Evolutionary conservation across 495 filamentous ascomycete species (phyloP).

Genomic region (Hypoxylon rickii): DNA sequence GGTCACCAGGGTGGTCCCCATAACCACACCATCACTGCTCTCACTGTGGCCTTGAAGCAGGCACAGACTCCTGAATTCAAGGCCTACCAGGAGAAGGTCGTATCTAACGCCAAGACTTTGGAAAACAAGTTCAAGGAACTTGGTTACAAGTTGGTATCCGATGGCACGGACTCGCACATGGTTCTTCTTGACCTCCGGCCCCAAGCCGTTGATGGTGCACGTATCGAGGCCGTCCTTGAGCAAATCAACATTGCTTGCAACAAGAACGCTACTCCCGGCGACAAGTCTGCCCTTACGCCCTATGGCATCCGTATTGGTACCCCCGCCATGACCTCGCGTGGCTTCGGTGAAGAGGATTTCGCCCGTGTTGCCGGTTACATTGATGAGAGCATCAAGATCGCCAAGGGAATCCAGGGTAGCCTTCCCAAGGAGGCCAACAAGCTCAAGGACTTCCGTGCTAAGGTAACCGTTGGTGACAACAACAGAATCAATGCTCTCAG

Average conservation of each 20-base stretch:
- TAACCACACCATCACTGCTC: conserved; percentile 99
- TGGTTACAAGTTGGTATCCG: conserved; percentile 90
- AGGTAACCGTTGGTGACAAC: conserved; percentile 77
- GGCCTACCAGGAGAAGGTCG: conserved; percentile 90
- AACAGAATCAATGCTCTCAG: conserved; percentile 78
- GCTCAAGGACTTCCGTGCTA: conserved; percentile 98
- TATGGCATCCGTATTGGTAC: conserved; percentile 94
- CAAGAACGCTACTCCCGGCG: conserved; percentile 98
- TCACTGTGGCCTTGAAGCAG: conserved; percentile 96
- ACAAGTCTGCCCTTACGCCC: conserved; percentile 95
- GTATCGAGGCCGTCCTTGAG: conserved; percentile 95
- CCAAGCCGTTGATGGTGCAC: conserved; percentile 83
- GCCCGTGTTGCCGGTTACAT: conserved; percentile 89
- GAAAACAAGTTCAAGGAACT: conserved; percentile 79
- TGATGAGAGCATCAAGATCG: conserved; percentile 77
- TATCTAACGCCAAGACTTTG: conserved; percentile 89
- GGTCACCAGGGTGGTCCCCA: conserved; percentile 99
- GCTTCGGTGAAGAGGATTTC: conserved; percentile 93
- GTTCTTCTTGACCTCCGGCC: conserved; percentile 89
- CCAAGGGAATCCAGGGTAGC: conserved; percentile 78
- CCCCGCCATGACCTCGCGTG: conserved; percentile 94
- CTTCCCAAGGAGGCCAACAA: conserved; percentile 98
- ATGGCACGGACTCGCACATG: conserved; percentile 98
- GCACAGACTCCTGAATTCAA: conserved; percentile 92
- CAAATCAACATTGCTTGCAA: conserved; percentile 99